A percentile compares a stretch with the other conserved stretches of the same genome.
phyloP scores from a whole-genome alignment of 129 eudicot genomes.

The Calendula officinalis region DNA sequence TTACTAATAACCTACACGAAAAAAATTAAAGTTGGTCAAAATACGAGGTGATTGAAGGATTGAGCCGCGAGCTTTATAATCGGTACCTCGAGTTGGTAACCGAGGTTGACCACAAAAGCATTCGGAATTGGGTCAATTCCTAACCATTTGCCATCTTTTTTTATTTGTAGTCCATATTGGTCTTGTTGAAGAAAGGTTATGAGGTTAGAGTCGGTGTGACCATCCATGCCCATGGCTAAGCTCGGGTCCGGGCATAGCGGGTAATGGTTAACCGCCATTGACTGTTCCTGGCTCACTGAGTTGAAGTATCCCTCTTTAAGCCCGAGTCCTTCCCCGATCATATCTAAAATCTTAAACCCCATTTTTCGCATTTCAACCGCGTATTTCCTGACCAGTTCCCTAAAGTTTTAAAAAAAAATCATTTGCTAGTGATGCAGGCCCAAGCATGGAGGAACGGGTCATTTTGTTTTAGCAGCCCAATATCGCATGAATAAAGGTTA shows the following conservation, averaged over 20 bases:
- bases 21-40: too few species aligned
- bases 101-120: conserved; percentile 29
- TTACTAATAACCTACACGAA: too few species aligned
- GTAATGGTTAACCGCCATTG: conserved; percentile 22
- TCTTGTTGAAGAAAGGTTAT: conserved; percentile 32
- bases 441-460: too few species aligned
- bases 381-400: conserved; percentile 28
- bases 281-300: conserved; percentile 11
- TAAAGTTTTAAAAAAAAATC: conserved; percentile 1
- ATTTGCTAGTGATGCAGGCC: too few species aligned
- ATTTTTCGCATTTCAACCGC: conserved; percentile 16
- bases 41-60: too few species aligned
- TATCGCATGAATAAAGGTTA: too few species aligned
- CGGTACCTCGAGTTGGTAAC: conserved; percentile 25
- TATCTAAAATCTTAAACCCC: conserved; percentile 33
- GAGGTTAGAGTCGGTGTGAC: conserved; percentile 33
- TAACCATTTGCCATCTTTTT: conserved; percentile 30
- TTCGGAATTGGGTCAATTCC: conserved; percentile 34
- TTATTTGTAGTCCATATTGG: conserved; percentile 35
- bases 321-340: conserved; percentile 40
- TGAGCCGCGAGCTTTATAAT: too few species aligned
- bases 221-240: conserved; percentile 24
- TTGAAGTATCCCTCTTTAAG: conserved; percentile 26
- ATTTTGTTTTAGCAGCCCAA: too few species aligned
- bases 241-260: conserved; percentile 38